These are phyloP conservation scores for Penstemon davidsonii DNA, from an alignment of 257 asterid species.

Conservation along the genomic window DNA sequence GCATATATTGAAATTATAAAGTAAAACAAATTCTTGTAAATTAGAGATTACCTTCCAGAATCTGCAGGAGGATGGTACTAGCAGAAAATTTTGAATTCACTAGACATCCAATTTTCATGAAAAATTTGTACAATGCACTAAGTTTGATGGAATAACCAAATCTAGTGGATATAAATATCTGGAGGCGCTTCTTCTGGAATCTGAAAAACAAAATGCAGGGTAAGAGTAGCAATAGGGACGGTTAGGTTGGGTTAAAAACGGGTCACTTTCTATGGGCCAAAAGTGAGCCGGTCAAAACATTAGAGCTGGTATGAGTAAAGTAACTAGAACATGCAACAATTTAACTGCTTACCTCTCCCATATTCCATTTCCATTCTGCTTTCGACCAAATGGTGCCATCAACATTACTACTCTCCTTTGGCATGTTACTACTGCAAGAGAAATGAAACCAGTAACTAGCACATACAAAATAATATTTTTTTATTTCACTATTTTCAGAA, in stretches of 20 bases:
- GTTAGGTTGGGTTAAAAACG: too few species aligned
- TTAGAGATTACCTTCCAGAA: neutral
- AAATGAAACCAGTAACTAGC: constrained; percentile 17
- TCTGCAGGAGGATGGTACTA: neutral
- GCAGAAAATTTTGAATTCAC: neutral
- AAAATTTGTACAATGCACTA: neutral
- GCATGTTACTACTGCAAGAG: constrained; percentile 42
- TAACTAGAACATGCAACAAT: neutral
- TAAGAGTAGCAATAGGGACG: too few species aligned
- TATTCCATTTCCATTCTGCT: constrained; percentile 17
- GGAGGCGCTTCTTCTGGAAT: constrained; percentile 80
- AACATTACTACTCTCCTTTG: constrained; percentile 31
- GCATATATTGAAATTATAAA: neutral
- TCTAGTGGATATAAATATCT: constrained; percentile 43
- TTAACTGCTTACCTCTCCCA: constrained; percentile 1
- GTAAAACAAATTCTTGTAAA: neutral
- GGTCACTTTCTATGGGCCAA: too few species aligned
- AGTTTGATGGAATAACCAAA: neutral
- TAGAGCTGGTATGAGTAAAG: neutral
- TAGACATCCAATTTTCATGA: constrained; percentile 1
- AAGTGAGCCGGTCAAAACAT: neutral
- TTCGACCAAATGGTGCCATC: constrained; percentile 67
- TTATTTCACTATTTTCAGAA: neutral
- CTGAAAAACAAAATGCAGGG: constrained; percentile 36
- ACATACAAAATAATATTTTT: neutral